Conservation (phyloP, 2,329 filamentous ascomycete species). For the Botrytis tulipae region DNA sequence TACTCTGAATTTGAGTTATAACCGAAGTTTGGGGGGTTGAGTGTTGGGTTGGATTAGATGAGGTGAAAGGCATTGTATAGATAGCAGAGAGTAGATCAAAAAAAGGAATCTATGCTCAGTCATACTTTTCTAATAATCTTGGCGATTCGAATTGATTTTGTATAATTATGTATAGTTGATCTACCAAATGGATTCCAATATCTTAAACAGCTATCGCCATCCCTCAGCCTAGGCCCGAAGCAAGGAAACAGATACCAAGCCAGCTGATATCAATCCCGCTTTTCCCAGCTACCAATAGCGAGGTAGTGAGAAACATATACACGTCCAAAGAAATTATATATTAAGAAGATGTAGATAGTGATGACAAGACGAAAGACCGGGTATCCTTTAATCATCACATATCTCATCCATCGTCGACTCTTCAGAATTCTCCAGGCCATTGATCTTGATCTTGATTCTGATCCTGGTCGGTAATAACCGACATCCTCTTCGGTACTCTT, state of each 20-base stretch:
- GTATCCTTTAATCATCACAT: neutral
- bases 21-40: neutral
- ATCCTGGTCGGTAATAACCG: neutral
- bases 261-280: neutral
- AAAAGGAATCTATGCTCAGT: neutral
- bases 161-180: neutral
- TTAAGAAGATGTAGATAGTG: neutral
- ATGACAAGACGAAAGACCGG: neutral
- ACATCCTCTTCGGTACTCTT: neutral
- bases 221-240: neutral
- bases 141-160: neutral
- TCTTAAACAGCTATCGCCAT: neutral
- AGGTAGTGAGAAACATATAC: neutral
- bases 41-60: neutral
- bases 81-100: neutral
- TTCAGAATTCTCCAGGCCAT: constrained; percentile 15
- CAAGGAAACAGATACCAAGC: neutral
- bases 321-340: neutral
- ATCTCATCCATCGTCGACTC: neutral
- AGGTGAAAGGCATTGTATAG: neutral
- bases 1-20: neutral
- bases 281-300: neutral
- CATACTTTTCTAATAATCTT: neutral
- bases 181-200: neutral
- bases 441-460: constrained; percentile 3